Base-by-base conservation (phyloP, 2,329 filamentous ascomycete species). In the Aspergillus proliferans region DNA sequence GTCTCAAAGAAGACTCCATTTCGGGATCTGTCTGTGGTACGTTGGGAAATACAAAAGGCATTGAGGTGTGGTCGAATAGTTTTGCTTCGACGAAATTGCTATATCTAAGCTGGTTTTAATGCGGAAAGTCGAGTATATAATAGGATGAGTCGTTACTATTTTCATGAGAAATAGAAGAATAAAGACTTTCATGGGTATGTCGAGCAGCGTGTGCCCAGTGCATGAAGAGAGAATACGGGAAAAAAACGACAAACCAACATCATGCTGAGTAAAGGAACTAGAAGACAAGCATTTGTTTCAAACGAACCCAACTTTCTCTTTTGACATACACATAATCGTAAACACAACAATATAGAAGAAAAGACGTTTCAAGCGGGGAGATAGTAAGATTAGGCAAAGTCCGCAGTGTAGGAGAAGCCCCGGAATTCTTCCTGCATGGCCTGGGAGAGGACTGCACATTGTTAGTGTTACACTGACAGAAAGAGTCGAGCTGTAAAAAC, bases 381-480 rank as follows among this genome's bases (percentile, higher is more conserved):
- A 12, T 21, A 6, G 3, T 40, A 10, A 21, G 44, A 61, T 76
- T 70, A 91, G 53, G 86, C 86, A 73, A 94, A 94, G 70, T 95
- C 90, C 52, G 88, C 88, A 46, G 88, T 93, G 73, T 98, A 98
- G 22, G 92, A 97, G 77, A 98, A 98, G 58, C 93, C 93, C 51
- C 93, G 84, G 86, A 98, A 98, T 70, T 98, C 91, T 76, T 98
- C 93, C 75, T 98, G 93, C 91, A 97, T 97, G 40, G 90, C 89
- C 77, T 97, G 93, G 24, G 92, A 95, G 55, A 98, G 80, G 41
- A 98, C 93, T 95, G 58, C 14, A 42, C 43, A 49, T 22, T 44
- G 49, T 53, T 54, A 53, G 52, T 58, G 49, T 58, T 50, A 53
- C 38, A 45, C 47, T 30, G 30, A 22, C 22, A 22, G 22, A 22